Base-by-base conservation (phyloP, 2,329 filamentous ascomycete species). In the Cryphonectria japonica region DNA sequence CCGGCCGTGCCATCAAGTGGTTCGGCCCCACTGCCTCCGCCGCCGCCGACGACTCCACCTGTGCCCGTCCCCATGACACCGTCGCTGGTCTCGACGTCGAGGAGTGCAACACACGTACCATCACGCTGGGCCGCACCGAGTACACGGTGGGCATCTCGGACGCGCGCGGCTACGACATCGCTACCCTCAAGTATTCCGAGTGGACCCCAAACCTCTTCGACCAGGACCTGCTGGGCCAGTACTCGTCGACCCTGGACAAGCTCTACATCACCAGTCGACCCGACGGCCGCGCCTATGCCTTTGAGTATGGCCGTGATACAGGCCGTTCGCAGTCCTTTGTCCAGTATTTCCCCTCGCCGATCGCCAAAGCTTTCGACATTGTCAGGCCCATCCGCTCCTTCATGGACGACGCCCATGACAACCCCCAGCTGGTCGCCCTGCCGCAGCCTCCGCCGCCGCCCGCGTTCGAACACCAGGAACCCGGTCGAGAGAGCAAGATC, bases 151-250 rank as follows among this genome's bases (percentile, higher is more conserved):
- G 88, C 69, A 97, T 99, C 61, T 92, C 94, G 74, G 91, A 93
- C 72, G 88, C 87, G 61, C 88, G 92, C 75, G 91, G 92, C 1
- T 88, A 91, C 71, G 88, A 89, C 9, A 92, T 99, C 73, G 97
- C 94, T 77, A 97, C 93, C 0, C 88, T 99, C 75, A 95, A 90
- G 75, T 99, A 97, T 78, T 92, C 94, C 14, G 96, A 99, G 80
- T 99, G 96, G 96, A 91, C 90, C 0, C 93, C 95, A 19, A 99
- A 99, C 80, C 97, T 92, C 71, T 93, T 91, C 72, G 95, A 99
- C 80, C 89, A 89, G 74, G 96, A 99, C 78, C 88, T 99, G 8
- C 91, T 94, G 76, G 88, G 88, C 66, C 94, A 98, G 78, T 96
- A 98, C 77, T 88, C 87, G 19, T 83, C 85, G 14, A 94, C 94